Conservation (phyloP, 495 filamentous ascomycete genomes). For the Sphaerosporella brunnea region DNA sequence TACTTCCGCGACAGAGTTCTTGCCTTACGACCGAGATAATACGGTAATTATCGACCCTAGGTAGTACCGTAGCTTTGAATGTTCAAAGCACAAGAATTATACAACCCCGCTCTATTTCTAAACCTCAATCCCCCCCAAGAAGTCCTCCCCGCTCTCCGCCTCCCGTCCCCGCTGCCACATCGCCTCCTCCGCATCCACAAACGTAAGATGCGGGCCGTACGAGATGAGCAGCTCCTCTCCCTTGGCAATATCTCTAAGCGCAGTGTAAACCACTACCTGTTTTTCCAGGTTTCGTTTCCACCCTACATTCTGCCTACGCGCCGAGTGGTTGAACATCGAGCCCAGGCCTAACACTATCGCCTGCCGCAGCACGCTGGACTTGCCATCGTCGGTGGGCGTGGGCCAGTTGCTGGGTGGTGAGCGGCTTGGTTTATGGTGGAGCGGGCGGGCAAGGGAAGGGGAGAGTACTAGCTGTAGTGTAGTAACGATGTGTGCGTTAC, state of each 20-base stretch:
- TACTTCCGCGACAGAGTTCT: no score
- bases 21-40: no score
- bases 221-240: constrained; percentile 42
- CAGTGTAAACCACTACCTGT: constrained; percentile 32
- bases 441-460: neutral
- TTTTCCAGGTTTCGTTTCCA: constrained; percentile 34
- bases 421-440: no score
- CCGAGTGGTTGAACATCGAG: constrained; percentile 42
- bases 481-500: constrained; percentile 34
- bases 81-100: no score
- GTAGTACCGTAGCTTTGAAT: no score
- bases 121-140: no score
- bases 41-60: no score
- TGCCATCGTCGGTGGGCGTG: constrained; percentile 22
- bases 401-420: constrained; percentile 3
- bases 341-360: constrained; percentile 41
- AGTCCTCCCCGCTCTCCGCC: constrained; percentile 16
- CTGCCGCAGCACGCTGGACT: constrained; percentile 27
- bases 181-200: constrained; percentile 31
- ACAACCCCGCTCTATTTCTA: no score
- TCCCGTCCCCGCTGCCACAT: constrained; percentile 13
- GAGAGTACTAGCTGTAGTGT: constrained; percentile 39
- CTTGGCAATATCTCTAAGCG: constrained; percentile 33
- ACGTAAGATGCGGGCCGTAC: constrained; percentile 37
- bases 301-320: constrained; percentile 34